phyloP scores from a whole-genome alignment of 768 basidiomycete genomes.

The Hortiboletus flavorubellus region DNA sequence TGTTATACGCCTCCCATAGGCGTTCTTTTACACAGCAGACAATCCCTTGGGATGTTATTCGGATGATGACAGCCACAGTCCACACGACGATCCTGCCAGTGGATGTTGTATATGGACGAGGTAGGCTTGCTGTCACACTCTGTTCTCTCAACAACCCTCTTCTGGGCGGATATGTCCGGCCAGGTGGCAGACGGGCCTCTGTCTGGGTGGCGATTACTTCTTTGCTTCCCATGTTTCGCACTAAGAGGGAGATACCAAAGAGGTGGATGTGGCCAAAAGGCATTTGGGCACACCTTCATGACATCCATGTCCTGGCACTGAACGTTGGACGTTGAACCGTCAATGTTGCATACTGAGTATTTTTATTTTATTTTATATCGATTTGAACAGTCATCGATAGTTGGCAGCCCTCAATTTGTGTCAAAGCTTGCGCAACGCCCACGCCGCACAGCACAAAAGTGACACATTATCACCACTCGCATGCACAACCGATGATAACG shows the following conservation, averaged over 20 bases:
- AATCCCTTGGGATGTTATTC: background rate
- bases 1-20: background rate
- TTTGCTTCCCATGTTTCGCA: background rate
- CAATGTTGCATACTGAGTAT: no score
- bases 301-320: background rate
- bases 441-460: no score
- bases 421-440: no score
- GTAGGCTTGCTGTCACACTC: background rate
- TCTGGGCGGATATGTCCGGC: background rate
- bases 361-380: no score
- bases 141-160: background rate
- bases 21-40: background rate
- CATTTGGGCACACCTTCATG: background rate
- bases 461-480: no score
- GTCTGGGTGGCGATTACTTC: background rate
- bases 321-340: background rate
- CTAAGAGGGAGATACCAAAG: no score
- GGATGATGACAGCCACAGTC: background rate
- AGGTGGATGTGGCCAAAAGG: no score
- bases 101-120: background rate
- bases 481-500: no score
- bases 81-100: background rate
- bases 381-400: no score
- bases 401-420: no score
- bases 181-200: no score